phyloP scores from a whole-genome alignment of 108 stramenopile species.

The Seminavis robusta region DNA sequence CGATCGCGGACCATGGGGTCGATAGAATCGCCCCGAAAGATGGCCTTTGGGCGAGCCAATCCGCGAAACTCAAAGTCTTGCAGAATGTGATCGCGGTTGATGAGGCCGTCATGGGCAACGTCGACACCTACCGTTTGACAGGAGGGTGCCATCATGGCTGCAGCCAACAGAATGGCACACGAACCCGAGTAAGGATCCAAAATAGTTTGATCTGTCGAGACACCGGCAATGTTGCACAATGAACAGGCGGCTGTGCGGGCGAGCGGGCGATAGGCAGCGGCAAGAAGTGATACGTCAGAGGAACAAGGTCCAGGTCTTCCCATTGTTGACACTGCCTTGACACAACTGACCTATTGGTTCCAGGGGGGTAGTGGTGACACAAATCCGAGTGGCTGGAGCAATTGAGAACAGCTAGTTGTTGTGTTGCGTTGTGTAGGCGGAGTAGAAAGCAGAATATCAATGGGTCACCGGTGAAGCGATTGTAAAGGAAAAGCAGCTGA shows the following conservation, averaged over 20 bases:
- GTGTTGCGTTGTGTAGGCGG: neutral
- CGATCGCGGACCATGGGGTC: constrained; percentile 35
- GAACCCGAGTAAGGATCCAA: constrained; percentile 85
- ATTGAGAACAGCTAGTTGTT: constrained; percentile 30
- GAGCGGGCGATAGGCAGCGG: too few relatives aligned
- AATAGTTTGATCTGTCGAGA: constrained; percentile 28
- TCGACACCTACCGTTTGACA: constrained; percentile 75
- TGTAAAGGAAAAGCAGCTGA: neutral
- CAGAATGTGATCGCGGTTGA: constrained; percentile 65
- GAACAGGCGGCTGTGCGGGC: constrained; percentile 83
- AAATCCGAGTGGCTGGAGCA: constrained; percentile 77
- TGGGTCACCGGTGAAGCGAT: neutral
- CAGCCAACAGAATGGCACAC: constrained; percentile 73
- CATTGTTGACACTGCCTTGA: too few relatives aligned
- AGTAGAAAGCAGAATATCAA: neutral
- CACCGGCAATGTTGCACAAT: constrained; percentile 73
- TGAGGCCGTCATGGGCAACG: constrained; percentile 63
- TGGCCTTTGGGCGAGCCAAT: constrained; percentile 44
- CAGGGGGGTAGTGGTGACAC: constrained; percentile 83
- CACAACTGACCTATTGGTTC: too few relatives aligned
- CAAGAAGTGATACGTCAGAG: too few relatives aligned
- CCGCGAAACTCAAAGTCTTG: constrained; percentile 64
- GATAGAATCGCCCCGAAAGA: constrained; percentile 67
- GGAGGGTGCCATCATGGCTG: constrained; percentile 63
- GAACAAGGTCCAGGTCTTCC: too few relatives aligned